Percentiles rank a stretch among this genome's conserved stretches.
Conservation (phyloP, 116 monocot genomes). For the Trichopus zeylanicus region DNA sequence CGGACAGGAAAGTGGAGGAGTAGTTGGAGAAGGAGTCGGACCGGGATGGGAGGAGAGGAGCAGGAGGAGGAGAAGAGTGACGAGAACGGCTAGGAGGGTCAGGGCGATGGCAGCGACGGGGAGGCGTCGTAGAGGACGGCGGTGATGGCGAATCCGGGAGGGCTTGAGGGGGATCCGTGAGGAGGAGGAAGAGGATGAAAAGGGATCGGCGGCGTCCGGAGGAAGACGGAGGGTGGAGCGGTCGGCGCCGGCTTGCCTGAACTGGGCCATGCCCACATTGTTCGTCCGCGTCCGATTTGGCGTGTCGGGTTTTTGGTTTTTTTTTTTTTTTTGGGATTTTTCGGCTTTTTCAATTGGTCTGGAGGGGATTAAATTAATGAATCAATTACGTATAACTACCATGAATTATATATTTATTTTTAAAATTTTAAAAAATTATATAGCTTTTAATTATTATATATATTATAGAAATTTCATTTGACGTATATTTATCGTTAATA, state of each 20-base stretch:
- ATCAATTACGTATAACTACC: too few species aligned
- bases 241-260: conserved; percentile 6
- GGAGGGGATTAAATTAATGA: too few species aligned
- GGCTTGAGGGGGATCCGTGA: conserved; percentile 6
- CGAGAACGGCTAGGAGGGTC: conserved; percentile 7
- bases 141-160: conserved; percentile 15
- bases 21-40: conserved; percentile 6
- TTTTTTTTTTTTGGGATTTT: too few species aligned
- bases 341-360: too few species aligned
- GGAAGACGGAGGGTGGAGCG: neutral
- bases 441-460: too few species aligned
- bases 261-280: conserved; percentile 11
- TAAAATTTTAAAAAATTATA: too few species aligned
- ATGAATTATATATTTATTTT: too few species aligned
- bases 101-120: conserved; percentile 4
- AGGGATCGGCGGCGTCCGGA: neutral
- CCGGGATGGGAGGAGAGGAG: conserved; percentile 23
- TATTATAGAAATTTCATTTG: too few species aligned
- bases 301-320: too few species aligned
- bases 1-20: neutral
- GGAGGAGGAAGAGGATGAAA: neutral
- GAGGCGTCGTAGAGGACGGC: conserved; percentile 10
- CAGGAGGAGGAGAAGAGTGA: conserved; percentile 20
- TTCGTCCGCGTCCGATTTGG: too few species aligned
- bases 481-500: too few species aligned